Evolutionary conservation across 2,329 filamentous ascomycete genomes (phyloP).

Genomic region (Ophiocordyceps polyrhachis-furcata): DNA sequence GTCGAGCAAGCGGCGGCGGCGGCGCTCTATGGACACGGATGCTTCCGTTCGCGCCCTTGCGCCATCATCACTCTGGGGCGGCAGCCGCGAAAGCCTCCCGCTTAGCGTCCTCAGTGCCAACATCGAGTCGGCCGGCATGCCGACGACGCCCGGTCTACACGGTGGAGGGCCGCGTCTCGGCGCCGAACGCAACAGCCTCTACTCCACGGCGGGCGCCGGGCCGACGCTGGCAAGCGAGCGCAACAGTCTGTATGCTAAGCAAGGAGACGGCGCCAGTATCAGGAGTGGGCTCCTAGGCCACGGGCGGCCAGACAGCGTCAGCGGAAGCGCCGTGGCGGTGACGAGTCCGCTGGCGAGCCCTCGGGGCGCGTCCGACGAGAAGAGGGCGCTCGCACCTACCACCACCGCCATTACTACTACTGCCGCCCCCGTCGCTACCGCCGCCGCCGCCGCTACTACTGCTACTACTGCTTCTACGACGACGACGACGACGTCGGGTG

Average conservation of each 20-base stretch:
- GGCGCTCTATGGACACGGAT: conserved; percentile 69
- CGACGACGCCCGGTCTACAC: conserved; percentile 32
- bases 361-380: conserved; percentile 22
- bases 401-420: background rate
- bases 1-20: conserved; percentile 58
- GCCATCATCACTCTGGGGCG: conserved; percentile 65
- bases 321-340: conserved; percentile 48
- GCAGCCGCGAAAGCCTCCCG: conserved; percentile 61
- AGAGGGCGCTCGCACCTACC: conserved; percentile 5
- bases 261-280: conserved; percentile 56
- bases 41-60: conserved; percentile 73
- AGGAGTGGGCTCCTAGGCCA: conserved; percentile 64
- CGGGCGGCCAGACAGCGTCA: conserved; percentile 63
- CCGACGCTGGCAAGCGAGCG: conserved; percentile 54
- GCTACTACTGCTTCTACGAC: background rate
- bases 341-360: conserved; percentile 45
- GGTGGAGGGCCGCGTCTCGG: conserved; percentile 24
- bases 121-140: conserved; percentile 30
- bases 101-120: conserved; percentile 61
- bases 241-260: conserved; percentile 60
- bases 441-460: conserved; percentile 1
- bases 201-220: conserved; percentile 52
- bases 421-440: conserved; percentile 4
- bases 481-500: background rate
- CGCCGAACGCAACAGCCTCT: conserved; percentile 59